A percentile compares a stretch with the other conserved stretches of the same genome.
Conservation (phyloP, 495 filamentous ascomycete genomes). For the Neurospora sp. region DNA sequence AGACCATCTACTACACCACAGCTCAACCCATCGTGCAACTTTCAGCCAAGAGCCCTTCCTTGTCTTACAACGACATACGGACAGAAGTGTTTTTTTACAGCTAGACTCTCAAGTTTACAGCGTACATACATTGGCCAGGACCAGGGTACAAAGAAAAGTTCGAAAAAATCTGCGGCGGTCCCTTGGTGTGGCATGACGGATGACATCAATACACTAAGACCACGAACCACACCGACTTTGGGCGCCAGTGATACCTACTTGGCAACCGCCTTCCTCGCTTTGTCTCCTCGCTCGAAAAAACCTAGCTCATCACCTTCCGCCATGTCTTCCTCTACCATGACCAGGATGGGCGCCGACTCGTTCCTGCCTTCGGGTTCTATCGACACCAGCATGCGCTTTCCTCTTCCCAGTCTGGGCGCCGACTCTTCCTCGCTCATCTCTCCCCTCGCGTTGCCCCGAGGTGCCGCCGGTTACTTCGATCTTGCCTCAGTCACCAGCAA, state of each 20-base stretch:
- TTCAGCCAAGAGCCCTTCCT: not conserved
- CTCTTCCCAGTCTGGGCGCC: slow-evolving; percentile 19
- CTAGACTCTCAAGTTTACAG: not conserved
- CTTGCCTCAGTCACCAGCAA: slow-evolving; percentile 4
- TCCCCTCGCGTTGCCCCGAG: slow-evolving; percentile 28
- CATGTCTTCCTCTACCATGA: slow-evolving; percentile 19
- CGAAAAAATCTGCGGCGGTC: not conserved
- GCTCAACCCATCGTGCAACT: not conserved
- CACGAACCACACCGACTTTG: not conserved
- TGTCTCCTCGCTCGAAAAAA: not conserved
- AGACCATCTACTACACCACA: not conserved
- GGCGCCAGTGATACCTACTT: not conserved
- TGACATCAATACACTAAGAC: slow-evolving; percentile 10
- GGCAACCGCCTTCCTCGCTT: not conserved
- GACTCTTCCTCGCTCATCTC: slow-evolving; percentile 29
- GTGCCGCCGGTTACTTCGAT: slow-evolving; percentile 26
- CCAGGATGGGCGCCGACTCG: slow-evolving; percentile 21
- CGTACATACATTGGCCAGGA: not conserved
- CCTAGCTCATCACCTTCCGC: not conserved
- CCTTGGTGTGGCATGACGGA: slow-evolving; percentile 2
- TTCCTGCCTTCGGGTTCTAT: slow-evolving; percentile 19
- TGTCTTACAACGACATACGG: not conserved
- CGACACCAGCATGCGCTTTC: slow-evolving; percentile 14
- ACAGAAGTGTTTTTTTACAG: not conserved
- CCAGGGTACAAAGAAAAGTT: not conserved